Conservation (phyloP, 768 basidiomycete species). For the Xanthoconium purpureum region DNA sequence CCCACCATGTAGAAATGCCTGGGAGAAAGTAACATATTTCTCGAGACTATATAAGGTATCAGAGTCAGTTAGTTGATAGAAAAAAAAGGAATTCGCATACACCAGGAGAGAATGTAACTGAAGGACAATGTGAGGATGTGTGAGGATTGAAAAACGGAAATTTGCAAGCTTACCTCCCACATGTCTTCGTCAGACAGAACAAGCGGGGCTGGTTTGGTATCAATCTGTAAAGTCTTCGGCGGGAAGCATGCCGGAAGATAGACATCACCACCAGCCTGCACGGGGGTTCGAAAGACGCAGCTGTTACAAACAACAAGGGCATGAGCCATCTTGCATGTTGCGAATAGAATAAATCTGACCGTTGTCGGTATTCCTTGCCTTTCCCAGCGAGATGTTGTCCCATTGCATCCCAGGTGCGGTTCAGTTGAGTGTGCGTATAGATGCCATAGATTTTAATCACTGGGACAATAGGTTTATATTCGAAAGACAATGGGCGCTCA, state of each 20-base stretch:
- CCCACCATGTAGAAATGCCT: conserved; percentile 26
- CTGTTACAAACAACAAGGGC: conserved; percentile 24
- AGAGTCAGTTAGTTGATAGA: conserved; percentile 22
- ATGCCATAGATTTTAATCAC: conserved; percentile 51
- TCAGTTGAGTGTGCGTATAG: conserved; percentile 47
- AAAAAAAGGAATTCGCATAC: conserved; percentile 34
- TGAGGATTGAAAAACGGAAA: not conserved
- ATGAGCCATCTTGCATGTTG: not conserved
- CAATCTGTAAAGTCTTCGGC: conserved; percentile 27
- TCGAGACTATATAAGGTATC: conserved; percentile 40
- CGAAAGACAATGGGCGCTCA: not conserved
- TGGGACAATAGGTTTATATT: conserved; percentile 10
- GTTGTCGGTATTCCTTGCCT: conserved; percentile 51
- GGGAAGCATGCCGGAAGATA: conserved; percentile 54
- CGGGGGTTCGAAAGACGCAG: conserved; percentile 43
- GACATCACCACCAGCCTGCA: conserved; percentile 38
- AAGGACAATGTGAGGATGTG: not conserved
- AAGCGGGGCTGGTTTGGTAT: conserved; percentile 21
- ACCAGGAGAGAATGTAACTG: conserved; percentile 60
- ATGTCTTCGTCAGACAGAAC: conserved; percentile 43
- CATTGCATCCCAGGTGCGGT: conserved; percentile 47
- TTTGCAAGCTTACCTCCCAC: conserved; percentile 39
- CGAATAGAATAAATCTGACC: conserved; percentile 32
- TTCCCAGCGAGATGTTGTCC: conserved; percentile 40
- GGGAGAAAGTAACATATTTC: conserved; percentile 32